Conservation (phyloP, 2,329 filamentous ascomycete species). For the Mollisia scopiformis region DNA sequence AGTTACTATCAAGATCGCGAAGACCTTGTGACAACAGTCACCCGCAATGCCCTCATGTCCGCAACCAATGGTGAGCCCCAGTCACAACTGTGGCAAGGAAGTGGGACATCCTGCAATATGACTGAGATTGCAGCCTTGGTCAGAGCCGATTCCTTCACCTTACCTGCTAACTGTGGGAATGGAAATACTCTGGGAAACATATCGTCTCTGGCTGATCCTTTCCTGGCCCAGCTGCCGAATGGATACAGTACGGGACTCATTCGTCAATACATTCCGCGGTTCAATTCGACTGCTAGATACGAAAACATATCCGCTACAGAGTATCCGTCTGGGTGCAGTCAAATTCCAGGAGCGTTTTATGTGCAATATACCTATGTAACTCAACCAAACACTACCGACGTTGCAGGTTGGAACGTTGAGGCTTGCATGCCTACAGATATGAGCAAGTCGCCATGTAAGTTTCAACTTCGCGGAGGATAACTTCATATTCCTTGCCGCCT, state of each 20-base stretch:
- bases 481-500: too few species aligned
- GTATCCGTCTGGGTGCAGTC: slow-evolving; percentile 30
- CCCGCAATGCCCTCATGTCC: background rate
- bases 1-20: background rate
- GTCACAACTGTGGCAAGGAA: slow-evolving; percentile 5
- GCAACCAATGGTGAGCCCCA: slow-evolving; percentile 2
- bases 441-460: slow-evolving; percentile 31
- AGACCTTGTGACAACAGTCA: slow-evolving; percentile 1
- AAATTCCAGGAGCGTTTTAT: slow-evolving; percentile 20
- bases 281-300: slow-evolving; percentile 32
- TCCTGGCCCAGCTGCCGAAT: slow-evolving; percentile 29
- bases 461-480: too few species aligned
- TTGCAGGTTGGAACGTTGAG: slow-evolving; percentile 21
- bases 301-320: slow-evolving; percentile 21
- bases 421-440: slow-evolving; percentile 36
- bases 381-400: slow-evolving; percentile 19
- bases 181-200: background rate
- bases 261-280: slow-evolving; percentile 35
- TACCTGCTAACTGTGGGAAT: background rate
- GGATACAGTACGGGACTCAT: slow-evolving; percentile 33
- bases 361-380: slow-evolving; percentile 1
- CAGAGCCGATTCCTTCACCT: background rate
- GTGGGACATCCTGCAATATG: background rate
- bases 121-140: background rate
- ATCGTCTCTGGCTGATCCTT: slow-evolving; percentile 19